Evolutionary conservation across 768 basidiomycete species (phyloP).

Genomic region (Mycena latifolia): DNA sequence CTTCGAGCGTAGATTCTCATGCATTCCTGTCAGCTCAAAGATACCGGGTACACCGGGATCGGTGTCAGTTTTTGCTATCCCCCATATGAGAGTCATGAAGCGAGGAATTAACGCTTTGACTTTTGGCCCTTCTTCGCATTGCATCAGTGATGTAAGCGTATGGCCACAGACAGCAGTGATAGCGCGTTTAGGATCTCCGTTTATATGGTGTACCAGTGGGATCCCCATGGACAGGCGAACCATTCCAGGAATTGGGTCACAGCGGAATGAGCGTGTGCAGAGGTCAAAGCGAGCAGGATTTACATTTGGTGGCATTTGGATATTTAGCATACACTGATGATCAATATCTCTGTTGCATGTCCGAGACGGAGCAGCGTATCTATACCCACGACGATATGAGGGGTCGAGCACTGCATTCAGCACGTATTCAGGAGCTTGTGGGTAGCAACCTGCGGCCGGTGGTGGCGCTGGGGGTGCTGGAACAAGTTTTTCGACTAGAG

Average conservation of each 20-base stretch:
- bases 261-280: neutral
- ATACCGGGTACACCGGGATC: conserved; percentile 2
- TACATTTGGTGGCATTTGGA: conserved; percentile 9
- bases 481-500: neutral
- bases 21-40: conserved; percentile 10
- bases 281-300: neutral
- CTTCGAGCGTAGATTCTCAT: conserved; percentile 14
- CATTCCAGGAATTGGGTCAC: conserved; percentile 30
- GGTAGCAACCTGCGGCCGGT: neutral
- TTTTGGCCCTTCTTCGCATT: conserved; percentile 6
- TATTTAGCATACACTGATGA: conserved; percentile 4
- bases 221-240: conserved; percentile 18
- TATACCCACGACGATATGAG: conserved; percentile 8
- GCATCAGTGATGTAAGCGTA: neutral
- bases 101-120: neutral
- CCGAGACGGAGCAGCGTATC: conserved; percentile 10
- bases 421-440: neutral
- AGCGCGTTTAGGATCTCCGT: conserved; percentile 9
- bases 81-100: conserved; percentile 14
- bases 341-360: neutral
- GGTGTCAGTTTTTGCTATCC: neutral
- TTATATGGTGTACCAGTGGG: conserved; percentile 21
- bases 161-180: conserved; percentile 27
- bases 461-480: neutral
- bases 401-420: neutral